A percentile compares a stretch with the other conserved stretches of the same genome.
These are phyloP conservation scores for Candida tibetensis DNA, from an alignment of 805 yeast species.

Conservation along the genomic window DNA sequence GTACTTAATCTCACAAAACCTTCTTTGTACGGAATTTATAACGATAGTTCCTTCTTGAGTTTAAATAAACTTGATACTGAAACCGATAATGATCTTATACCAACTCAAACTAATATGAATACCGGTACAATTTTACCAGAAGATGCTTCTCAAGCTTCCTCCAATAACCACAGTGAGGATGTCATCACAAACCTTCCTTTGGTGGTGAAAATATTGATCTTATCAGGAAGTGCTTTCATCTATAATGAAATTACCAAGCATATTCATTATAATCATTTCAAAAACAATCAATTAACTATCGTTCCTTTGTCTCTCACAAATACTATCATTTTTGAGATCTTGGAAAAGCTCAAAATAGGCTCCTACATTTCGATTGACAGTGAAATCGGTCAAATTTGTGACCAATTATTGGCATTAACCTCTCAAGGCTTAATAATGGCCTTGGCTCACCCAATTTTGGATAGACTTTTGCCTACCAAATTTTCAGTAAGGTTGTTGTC, in stretches of 20 bases:
- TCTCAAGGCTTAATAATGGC: constrained; percentile 61
- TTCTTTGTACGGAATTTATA: constrained; percentile 49
- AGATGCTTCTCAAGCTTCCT: background rate
- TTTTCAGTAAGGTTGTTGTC: constrained; percentile 33
- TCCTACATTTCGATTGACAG: constrained; percentile 5
- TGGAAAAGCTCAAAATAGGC: constrained; percentile 13
- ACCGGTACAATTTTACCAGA: background rate
- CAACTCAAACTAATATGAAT: background rate
- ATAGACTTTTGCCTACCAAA: constrained; percentile 26
- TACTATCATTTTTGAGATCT: constrained; percentile 12
- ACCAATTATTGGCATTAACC: constrained; percentile 27
- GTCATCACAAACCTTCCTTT: constrained; percentile 4
- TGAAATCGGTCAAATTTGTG: constrained; percentile 8
- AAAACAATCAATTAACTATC: constrained; percentile 35
- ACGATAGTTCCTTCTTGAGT: constrained; percentile 40
- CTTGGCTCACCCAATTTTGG: constrained; percentile 47
- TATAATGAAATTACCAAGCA: constrained; percentile 54
- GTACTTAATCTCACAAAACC: constrained; percentile 50
- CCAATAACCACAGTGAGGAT: background rate
- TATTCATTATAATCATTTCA: constrained; percentile 49
- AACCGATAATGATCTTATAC: constrained; percentile 5
- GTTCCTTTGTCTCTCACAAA: constrained; percentile 13
- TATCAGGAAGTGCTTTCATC: constrained; percentile 47
- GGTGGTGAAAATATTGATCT: constrained; percentile 20
- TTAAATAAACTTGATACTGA: constrained; percentile 24